Conservation (phyloP, 2,329 filamentous ascomycete genomes). For the Metarhizium sp. region DNA sequence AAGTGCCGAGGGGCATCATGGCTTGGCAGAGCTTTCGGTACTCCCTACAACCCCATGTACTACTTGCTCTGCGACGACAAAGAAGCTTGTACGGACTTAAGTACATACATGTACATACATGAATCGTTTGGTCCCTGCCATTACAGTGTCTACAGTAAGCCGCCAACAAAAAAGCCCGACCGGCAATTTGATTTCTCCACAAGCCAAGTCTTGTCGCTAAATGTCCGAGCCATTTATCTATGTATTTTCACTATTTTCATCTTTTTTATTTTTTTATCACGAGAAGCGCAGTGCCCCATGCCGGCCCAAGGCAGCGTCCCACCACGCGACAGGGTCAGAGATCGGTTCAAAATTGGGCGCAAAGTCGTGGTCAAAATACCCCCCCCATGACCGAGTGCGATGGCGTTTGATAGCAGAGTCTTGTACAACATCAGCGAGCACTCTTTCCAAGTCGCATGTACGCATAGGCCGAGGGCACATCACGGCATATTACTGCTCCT, state of each 20-base stretch:
- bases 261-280: neutral
- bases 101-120: neutral
- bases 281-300: conserved; percentile 1
- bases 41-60: neutral
- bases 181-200: neutral
- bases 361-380: conserved; percentile 1
- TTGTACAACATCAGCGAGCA: too few relatives aligned
- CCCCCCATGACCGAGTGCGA: too few relatives aligned
- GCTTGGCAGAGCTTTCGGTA: neutral
- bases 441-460: too few relatives aligned
- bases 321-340: conserved; percentile 8
- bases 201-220: neutral
- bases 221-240: too few relatives aligned
- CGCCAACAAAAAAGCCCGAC: neutral
- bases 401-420: too few relatives aligned
- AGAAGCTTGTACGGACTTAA: neutral
- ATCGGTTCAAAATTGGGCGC: conserved; percentile 4
- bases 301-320: conserved; percentile 6
- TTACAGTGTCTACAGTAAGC: neutral
- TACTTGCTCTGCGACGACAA: neutral
- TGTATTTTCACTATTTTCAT: neutral
- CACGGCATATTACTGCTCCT: too few relatives aligned
- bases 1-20: too few relatives aligned
- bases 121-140: neutral
- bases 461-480: too few relatives aligned